Base-by-base conservation (phyloP, 108 stramenopile species). In the Asterionellopsis glacialis region DNA sequence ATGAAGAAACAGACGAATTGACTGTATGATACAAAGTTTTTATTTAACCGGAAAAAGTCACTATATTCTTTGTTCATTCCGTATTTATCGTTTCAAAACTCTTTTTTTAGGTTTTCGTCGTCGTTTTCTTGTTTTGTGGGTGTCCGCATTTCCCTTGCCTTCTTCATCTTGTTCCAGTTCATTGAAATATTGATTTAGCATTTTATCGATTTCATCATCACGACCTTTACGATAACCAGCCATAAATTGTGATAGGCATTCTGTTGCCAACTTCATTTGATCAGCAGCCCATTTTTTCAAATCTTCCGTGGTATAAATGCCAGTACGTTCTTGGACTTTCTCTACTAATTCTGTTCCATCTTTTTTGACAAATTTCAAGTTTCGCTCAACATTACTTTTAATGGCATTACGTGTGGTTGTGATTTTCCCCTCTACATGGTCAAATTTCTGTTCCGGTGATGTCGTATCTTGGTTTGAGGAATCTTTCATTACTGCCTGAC, bases 121-220 rank as follows among this genome's bases (percentile, higher is more conserved):
- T 33, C 33, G 33, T 33, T 2, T 2, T 33, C 7, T 33, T 7
- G 7, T 33, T 2, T 33, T 33, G 33, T 7, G 33, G 33, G 33
- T 7, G 7, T 33, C 33, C 9, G 2, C 45, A 7, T 54, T 54
- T 26, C 22, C 25, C 9, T 54, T 54, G 22, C 11, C 25, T 16
- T 54, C 42, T 9, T 68, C 38, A 15, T 64, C 57, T 26, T 51
- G 56, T 41, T 80, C 67, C 18, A 81, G 48, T 6, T 85, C 88
- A 54, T 80, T 77, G 59, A 93, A 93, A 59, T 93, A 93, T 24
- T 85, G 71, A 61, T 87, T 69, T 24, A 89, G 56, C 88, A 93
- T 88, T 43, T 81, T 82, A 16, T 93, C 88, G 11, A 93, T 68
- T 70, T 93, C 91, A 41, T 82, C 73, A 57, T 93, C 91, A 23